Evolutionary conservation across 1,139 yeast genomes (phyloP).

Genomic region (Taphrina confusa): DNA sequence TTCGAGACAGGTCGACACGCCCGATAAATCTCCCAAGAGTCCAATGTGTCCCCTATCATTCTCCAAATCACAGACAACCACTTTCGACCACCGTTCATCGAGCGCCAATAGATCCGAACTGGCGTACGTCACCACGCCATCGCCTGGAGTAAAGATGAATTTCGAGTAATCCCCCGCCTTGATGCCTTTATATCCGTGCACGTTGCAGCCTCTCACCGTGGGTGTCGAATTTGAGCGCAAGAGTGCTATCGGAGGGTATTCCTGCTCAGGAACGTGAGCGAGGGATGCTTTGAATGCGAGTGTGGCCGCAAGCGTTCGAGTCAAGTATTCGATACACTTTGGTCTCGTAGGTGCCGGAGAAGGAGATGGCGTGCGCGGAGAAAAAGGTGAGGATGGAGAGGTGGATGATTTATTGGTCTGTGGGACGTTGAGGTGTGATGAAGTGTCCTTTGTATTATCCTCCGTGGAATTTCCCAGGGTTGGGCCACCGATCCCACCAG

Average conservation of each 20-base stretch:
- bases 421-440: background rate
- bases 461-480: slow-evolving; percentile 6
- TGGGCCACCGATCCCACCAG: slow-evolving; percentile 25
- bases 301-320: slow-evolving; percentile 62
- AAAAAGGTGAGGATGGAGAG: too few relatives aligned
- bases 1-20: slow-evolving; percentile 41
- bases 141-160: slow-evolving; percentile 85
- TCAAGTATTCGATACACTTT: slow-evolving; percentile 53
- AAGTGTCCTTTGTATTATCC: background rate
- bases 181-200: slow-evolving; percentile 62
- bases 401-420: too few relatives aligned
- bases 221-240: slow-evolving; percentile 82
- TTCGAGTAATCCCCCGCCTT: slow-evolving; percentile 70
- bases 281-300: slow-evolving; percentile 61
- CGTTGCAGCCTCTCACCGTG: slow-evolving; percentile 76
- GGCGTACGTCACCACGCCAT: slow-evolving; percentile 83
- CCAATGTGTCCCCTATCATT: slow-evolving; percentile 76
- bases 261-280: slow-evolving; percentile 52
- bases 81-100: slow-evolving; percentile 60
- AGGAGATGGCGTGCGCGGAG: too few relatives aligned
- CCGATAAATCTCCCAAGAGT: slow-evolving; percentile 69
- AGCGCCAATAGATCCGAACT: slow-evolving; percentile 68
- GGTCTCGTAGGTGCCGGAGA: too few relatives aligned
- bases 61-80: slow-evolving; percentile 63
- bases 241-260: slow-evolving; percentile 79